Evolutionary conservation across 2,329 filamentous ascomycete genomes (phyloP), one percentile per base, ranked within the genome.

Genomic region (Escovopsis weberi): DNA sequence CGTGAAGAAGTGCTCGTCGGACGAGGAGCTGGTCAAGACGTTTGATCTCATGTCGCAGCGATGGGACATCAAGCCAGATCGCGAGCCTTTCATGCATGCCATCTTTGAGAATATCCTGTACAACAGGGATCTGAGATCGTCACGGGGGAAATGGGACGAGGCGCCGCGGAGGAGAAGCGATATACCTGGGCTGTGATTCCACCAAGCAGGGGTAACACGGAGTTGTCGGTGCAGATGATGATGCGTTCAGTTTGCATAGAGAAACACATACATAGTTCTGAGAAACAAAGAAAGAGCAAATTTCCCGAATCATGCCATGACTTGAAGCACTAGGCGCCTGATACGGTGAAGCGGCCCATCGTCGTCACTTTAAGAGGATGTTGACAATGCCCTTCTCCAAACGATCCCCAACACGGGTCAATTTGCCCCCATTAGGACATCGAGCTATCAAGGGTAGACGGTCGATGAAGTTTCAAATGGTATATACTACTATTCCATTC

Each of bases 1-100:
- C 3, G 84, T 83, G 56, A 67, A 69, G 46, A 74, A 68, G 47
- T 80, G 75, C 53, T 66, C 67, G n/a, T 63, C 69, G 1, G 56
- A 59, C 19, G 65, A 72, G 10, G 61, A 66, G 30, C 67, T 80
- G 38, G 46, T 77, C 45, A 61, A 69, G 36, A 69, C 74, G 4
- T 86, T 72, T 51, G 65, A 68, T 23, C 57, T 60, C 23, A 54
- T 78, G 43, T 63, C 61, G 33, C 50, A 57, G 35, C 62, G 69
- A 33, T 78, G 73, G 70, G 53, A 65, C 12, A 57, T 70, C 35
- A 55, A 59, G 3, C 43, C 55, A 12, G 57, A 58, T 6, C 64
- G 66, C 18, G 55, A 63, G 36, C 57, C 64, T 26, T 72, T 72
- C 41, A 65, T 74, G 60, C 55, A 70, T 18, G 57, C 61, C 10